Base-by-base conservation (phyloP, 148 eudicot genomes). In the Rhododendron vialii region DNA sequence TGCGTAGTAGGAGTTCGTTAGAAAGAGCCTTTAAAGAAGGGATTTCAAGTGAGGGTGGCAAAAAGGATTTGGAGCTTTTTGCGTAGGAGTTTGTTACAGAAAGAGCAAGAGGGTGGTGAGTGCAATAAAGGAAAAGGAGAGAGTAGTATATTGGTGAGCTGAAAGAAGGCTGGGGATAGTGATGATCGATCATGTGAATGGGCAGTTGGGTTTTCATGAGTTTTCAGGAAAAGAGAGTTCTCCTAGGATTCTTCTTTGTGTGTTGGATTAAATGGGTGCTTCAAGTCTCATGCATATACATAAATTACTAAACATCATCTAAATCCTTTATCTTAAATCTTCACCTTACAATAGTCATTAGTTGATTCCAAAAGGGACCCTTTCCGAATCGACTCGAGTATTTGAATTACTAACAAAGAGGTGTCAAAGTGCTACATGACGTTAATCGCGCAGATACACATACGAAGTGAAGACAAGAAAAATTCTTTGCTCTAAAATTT, bases 81-180 rank as follows among this genome's bases (percentile, higher is more conserved):
- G 13, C 59, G 48, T 45, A 18, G 50, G 36, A 59, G 82, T 84
- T 84, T 36, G 87, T 78, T 86, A 30, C 30, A 35, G 78, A 63
- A 81, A 83, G n/a, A 20, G 6, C 93, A 89, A 91, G 92, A 89
- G 43, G 85, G 79, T 85, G 83, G 87, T 92, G 94, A 91, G 86
- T 83, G 92, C 84, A 89, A 87, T 91, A 85, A 92, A 84, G 63
- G 85, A n/a, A 41, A 71, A 75, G 78, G 78, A 74, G 45, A 45
- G 30, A 45, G 30, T 38, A 73, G 8, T n/a, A 45, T 36, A 82
- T 50, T 30, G 26, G 45, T 76, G 50, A 76, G 80, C 80, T 43
- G 35, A 45, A 43, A 45, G 1, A 22, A 45, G 61, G 61, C 17
- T 55, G 55, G 33, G 14, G 12, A 78, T 22, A 4, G 30, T 78